Evolutionary conservation across 306 rosid species (phyloP), one percentile per base, ranked within the genome.

Genomic region (Begonia peltatifolia): DNA sequence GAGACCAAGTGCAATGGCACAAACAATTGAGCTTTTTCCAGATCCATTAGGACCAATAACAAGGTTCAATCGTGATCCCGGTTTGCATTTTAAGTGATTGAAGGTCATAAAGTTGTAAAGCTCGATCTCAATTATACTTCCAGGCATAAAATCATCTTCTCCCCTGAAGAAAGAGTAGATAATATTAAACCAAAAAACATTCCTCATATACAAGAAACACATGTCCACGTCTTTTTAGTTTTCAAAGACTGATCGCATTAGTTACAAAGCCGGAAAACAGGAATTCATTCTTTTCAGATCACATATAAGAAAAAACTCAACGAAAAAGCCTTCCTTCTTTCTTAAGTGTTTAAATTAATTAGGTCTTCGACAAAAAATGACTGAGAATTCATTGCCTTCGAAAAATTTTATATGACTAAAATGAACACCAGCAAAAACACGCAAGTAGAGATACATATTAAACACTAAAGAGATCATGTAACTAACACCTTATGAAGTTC

Each of bases 11-110:
- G 97, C 94, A 70, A 90, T 83, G 54, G 95, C 97, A 59, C 97
- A 90, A 11, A 90, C 97, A 61, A 90, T 79, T 67, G 97, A 90
- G 71, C 97, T 90, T 71, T 90, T 90, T 11, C 95, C 97, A 59
- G 95, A 78, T 46, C 95, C 95, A 73, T 89, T 89, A 11, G 97
- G 95, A 43, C 95, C 97, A 80, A 85, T 81, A 30, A 90, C 95
- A 50, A 90, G 97, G 70, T 90, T 90, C 54, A 90, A 52, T 12
- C 97, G 87, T 38, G 97, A 74, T 13, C 82, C 92, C 0, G 95
- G 97, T 63, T 78, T 83, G 74, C 95, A 90, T 54, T 71, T 83
- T 63, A 90, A 62, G 61, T 72, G 68, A 69, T 66, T 84, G 68
- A 85, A 90, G 18, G 97, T 90, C 95, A 85, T 90, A 67, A 90